phyloP scores from a whole-genome alignment of 805 yeast genomes.

The Wickerhamiella siamensis region DNA sequence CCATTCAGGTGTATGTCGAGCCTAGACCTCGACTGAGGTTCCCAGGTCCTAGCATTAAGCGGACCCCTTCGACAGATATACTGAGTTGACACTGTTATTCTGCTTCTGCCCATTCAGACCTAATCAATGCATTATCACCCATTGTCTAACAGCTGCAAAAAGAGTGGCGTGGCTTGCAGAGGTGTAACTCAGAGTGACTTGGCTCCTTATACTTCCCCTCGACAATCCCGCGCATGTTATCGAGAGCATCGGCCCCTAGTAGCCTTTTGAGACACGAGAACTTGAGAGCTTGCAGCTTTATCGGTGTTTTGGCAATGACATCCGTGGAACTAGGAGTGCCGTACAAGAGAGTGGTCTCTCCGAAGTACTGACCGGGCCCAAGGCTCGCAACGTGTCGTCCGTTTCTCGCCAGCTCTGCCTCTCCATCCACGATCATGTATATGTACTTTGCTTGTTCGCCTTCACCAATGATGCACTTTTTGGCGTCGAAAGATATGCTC shows the following conservation, averaged over 20 bases:
- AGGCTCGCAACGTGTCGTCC: slow-evolving; percentile 42
- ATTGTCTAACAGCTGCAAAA: too few species aligned
- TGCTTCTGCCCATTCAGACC: too few species aligned
- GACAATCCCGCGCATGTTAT: slow-evolving; percentile 66
- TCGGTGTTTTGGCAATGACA: slow-evolving; percentile 56
- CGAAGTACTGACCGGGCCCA: slow-evolving; percentile 82
- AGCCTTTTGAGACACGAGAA: slow-evolving; percentile 87
- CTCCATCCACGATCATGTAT: slow-evolving; percentile 65
- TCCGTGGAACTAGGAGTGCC: slow-evolving; percentile 92
- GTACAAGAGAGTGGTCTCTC: slow-evolving; percentile 85
- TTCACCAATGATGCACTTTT: slow-evolving; percentile 63
- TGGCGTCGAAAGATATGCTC: slow-evolving; percentile 56
- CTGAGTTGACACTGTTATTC: too few species aligned
- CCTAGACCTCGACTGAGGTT: too few species aligned
- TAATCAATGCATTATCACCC: too few species aligned
- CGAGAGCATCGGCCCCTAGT: slow-evolving; percentile 78
- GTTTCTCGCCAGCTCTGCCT: slow-evolving; percentile 55
- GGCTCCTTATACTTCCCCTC: too few species aligned
- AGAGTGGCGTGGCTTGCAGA: too few species aligned
- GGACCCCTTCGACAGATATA: too few species aligned
- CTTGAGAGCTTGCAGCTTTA: slow-evolving; percentile 79
- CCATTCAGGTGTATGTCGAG: too few species aligned
- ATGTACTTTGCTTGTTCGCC: slow-evolving; percentile 76
- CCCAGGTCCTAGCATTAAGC: too few species aligned
- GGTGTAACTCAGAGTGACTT: too few species aligned